phyloP scores from a whole-genome alignment of 1,139 yeast species.

The Saccharomyces pastorianus region DNA sequence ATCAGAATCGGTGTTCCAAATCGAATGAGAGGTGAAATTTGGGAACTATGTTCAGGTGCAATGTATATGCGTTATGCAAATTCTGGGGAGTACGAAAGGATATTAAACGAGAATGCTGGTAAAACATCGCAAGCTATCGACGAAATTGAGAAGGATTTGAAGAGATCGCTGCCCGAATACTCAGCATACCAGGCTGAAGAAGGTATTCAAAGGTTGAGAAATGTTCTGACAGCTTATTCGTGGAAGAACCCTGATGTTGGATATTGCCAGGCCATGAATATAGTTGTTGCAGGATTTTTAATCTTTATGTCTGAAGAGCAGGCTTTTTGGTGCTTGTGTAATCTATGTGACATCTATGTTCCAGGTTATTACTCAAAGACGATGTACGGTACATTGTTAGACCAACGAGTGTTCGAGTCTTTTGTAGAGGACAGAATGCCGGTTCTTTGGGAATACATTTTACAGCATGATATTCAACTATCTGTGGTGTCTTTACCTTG shows the following conservation, averaged over 20 bases:
- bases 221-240: conserved; percentile 87
- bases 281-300: conserved; percentile 86
- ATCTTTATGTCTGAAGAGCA: conserved; percentile 96
- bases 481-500: conserved; percentile 93
- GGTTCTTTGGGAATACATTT: conserved; percentile 73
- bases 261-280: conserved; percentile 98
- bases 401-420: conserved; percentile 88
- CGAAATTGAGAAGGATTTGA: conserved; percentile 92
- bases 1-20: conserved; percentile 90
- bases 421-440: conserved; percentile 89
- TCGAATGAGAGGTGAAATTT: conserved; percentile 83
- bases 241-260: conserved; percentile 98
- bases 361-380: conserved; percentile 97
- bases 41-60: conserved; percentile 91
- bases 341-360: conserved; percentile 74
- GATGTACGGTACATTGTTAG: conserved; percentile 93
- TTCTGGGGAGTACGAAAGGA: conserved; percentile 47
- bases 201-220: conserved; percentile 75
- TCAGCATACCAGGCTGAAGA: conserved; percentile 83
- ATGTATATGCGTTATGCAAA: conserved; percentile 64
- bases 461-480: conserved; percentile 76
- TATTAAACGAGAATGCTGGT: conserved; percentile 54
- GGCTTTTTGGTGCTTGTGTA: conserved; percentile 86
- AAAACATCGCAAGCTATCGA: conserved; percentile 78
- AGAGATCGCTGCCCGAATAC: conserved; percentile 90